These are phyloP conservation scores for Globisporangium uncinulatum DNA, from an alignment of 352 stramenopile species.

Conservation along the genomic window DNA sequence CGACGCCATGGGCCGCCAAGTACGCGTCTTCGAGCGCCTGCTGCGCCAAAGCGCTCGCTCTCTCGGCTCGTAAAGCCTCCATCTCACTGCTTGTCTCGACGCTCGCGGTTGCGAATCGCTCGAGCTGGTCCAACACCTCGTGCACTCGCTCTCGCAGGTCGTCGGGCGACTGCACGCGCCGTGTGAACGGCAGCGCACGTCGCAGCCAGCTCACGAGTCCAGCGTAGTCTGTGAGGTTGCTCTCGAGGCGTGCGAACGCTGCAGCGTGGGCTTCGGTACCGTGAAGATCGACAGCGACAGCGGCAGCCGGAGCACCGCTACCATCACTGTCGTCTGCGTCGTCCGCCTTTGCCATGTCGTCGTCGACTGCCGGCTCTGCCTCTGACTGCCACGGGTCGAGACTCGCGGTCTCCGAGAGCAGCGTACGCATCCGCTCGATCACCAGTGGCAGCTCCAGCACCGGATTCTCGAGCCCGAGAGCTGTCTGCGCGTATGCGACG, in stretches of 20 bases:
- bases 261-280: constrained; percentile 12
- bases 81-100: constrained; percentile 12
- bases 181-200: constrained; percentile 23
- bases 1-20: constrained; percentile 16
- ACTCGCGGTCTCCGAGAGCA: constrained; percentile 16
- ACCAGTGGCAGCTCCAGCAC: constrained; percentile 28
- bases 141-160: constrained; percentile 24
- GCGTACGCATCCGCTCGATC: constrained; percentile 6
- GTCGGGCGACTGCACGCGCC: constrained; percentile 17
- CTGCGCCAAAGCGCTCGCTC: constrained; percentile 17
- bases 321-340: neutral
- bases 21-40: constrained; percentile 17
- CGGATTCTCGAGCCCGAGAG: constrained; percentile 26
- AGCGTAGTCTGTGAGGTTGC: constrained; percentile 22
- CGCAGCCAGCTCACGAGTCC: constrained; percentile 21
- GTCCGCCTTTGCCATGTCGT: neutral
- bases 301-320: neutral
- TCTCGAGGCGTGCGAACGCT: constrained; percentile 22
- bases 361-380: neutral
- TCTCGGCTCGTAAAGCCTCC: constrained; percentile 3
- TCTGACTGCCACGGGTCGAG: constrained; percentile 8
- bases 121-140: constrained; percentile 23
- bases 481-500: constrained; percentile 19
- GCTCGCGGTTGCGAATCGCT: constrained; percentile 17
- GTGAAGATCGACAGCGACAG: neutral